A percentile compares a stretch with the other conserved stretches of the same genome.
These are phyloP conservation scores for Backusella sp. DNA, from an alignment of 192 early-diverging fungal genomes.

Conservation along the genomic window DNA sequence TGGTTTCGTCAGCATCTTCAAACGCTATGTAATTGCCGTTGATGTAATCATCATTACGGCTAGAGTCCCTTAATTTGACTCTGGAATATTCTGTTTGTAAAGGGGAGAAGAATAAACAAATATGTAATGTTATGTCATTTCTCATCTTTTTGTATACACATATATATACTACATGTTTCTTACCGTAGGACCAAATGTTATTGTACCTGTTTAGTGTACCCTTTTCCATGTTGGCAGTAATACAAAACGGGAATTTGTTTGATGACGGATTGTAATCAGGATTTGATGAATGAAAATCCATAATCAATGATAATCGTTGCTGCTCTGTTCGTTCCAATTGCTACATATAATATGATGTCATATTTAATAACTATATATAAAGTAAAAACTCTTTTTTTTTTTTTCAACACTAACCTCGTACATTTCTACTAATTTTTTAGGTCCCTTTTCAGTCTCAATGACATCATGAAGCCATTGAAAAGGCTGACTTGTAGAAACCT, in stretches of 20 bases:
- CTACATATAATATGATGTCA: conserved; percentile 18
- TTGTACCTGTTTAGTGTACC: conserved; percentile 76
- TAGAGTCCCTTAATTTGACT: conserved; percentile 14
- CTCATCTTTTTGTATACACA: conserved; percentile 24
- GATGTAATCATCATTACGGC: conserved; percentile 47
- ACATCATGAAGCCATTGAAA: conserved; percentile 12
- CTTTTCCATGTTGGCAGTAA: conserved; percentile 71
- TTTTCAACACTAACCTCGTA: conserved; percentile 19
- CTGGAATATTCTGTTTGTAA: conserved; percentile 29
- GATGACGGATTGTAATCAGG: conserved; percentile 27
- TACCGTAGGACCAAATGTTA: conserved; percentile 75
- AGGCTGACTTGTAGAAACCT: background rate
- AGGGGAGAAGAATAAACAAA: background rate
- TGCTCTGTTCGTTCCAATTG: conserved; percentile 62
- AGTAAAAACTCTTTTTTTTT: background rate
- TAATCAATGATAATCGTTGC: conserved; percentile 60
- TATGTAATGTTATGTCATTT: background rate
- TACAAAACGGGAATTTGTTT: conserved; percentile 52
- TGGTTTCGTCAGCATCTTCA: conserved; percentile 38
- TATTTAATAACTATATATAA: background rate
- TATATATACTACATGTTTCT: conserved; percentile 25
- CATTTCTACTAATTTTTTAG: conserved; percentile 20
- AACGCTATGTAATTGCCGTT: conserved; percentile 49
- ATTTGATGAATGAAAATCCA: conserved; percentile 45
- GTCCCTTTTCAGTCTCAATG: conserved; percentile 17